phyloP scores from a whole-genome alignment of 257 asterid species.

The Primulina tabacum region DNA sequence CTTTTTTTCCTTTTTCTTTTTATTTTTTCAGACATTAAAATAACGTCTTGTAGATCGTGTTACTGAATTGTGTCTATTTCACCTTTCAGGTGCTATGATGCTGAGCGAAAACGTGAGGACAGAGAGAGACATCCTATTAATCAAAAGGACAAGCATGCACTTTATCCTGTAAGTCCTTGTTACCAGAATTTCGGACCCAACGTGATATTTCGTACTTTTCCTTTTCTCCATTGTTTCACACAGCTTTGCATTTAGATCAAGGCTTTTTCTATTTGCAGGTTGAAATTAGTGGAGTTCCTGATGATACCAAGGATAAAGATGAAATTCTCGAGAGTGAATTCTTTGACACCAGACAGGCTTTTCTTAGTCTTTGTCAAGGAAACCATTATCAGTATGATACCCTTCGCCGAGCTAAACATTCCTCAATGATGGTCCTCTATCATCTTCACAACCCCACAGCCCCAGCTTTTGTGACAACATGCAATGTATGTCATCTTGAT shows the following conservation, averaged over 20 bases:
- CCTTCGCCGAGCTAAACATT: slow-evolving; percentile 96
- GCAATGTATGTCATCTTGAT: slow-evolving; percentile 76
- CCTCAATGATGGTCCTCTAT: slow-evolving; percentile 98
- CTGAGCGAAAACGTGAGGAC: slow-evolving; percentile 75
- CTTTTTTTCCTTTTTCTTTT: not conserved
- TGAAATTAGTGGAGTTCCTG: slow-evolving; percentile 58
- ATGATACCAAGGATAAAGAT: slow-evolving; percentile 82
- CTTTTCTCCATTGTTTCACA: slow-evolving; percentile 1
- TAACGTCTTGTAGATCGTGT: not conserved
- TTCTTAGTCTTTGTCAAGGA: slow-evolving; percentile 96
- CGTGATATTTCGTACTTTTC: slow-evolving; percentile 7
- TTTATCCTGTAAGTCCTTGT: slow-evolving; percentile 58
- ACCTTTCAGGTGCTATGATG: slow-evolving; percentile 77
- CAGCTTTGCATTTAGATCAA: slow-evolving; percentile 19
- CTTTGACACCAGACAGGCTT: slow-evolving; percentile 98
- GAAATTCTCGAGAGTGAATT: slow-evolving; percentile 97
- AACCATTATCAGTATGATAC: slow-evolving; percentile 98
- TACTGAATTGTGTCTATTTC: not conserved
- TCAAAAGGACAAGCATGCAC: slow-evolving; percentile 76
- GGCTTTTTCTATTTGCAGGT: slow-evolving; percentile 44
- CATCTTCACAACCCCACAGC: slow-evolving; percentile 99
- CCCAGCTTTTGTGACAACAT: slow-evolving; percentile 84
- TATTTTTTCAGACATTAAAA: not conserved
- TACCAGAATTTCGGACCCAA: not conserved
- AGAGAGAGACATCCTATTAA: slow-evolving; percentile 86